Base-by-base conservation (phyloP, 2,329 filamentous ascomycete genomes). In the Xylariaceae sp. region DNA sequence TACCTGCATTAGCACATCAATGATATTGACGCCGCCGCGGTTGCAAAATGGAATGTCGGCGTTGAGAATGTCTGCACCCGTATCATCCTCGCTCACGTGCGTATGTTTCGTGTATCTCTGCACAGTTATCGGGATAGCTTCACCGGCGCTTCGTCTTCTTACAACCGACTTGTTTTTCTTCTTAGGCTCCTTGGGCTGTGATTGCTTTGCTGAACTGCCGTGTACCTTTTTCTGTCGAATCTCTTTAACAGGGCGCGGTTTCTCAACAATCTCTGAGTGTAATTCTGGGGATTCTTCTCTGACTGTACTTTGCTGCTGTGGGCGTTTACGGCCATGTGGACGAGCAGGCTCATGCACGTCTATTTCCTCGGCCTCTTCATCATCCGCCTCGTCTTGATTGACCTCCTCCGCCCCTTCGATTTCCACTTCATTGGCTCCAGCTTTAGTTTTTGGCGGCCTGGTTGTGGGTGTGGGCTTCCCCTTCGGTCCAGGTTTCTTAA, bases 1-100 rank as follows among this genome's bases (percentile, higher is more conserved):
- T 14, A 87, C 77, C 60, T 86, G 81, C 5, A 80, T 76, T 40
- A 89, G 75, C 1, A 88, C 85, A 62, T 89, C 86, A 2, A 88
- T 75, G 0, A 82, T 77, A 46, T 84, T 89, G 61, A 87, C 84
- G 44, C 83, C 82, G 20, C 74, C 71, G 16, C 79, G 77, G 62
- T 79, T 81, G 0, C 77, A 74, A 57, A 81, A 83, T 0, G 83
- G 81, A 1, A 86, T 82, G 3, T 82, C 79, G 1, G 73, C 67
- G 44, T 77, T 77, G 3, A 83, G 73, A 0, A 80, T 75, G 44
- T 84, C 68, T 19, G 64, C 69, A 26, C 69, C 65, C 7, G 61
- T 61, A 43, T 78, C 77, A 40, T 75, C 74, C 3, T 77, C 75
- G 12, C 72, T 73, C 18, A 67, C 71, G 2, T 71, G 71, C n/a